Conservation (phyloP, 1,284 basidiomycete species). For the Tylopilus sp. region DNA sequence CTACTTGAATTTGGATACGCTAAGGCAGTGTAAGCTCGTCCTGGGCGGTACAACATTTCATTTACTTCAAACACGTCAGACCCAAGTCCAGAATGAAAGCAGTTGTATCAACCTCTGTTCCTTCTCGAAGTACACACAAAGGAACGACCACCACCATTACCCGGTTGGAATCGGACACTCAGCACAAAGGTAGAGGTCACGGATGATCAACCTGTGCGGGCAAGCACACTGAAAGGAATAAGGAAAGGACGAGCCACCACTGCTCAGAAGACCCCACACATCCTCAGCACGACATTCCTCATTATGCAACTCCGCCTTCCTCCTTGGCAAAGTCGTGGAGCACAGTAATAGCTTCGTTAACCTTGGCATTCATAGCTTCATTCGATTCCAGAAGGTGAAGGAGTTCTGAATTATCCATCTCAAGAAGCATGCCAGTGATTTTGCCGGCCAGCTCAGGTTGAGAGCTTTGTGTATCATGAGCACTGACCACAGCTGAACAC, state of each 20-base stretch:
- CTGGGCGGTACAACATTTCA: too few relatives aligned
- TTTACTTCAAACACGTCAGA: neutral
- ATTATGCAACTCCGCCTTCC: slow-evolving; percentile 28
- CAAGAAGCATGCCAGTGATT: slow-evolving; percentile 96
- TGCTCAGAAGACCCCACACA: slow-evolving; percentile 26
- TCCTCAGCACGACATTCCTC: slow-evolving; percentile 1
- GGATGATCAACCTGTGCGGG: slow-evolving; percentile 35
- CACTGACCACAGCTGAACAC: slow-evolving; percentile 8
- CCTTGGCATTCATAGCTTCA: slow-evolving; percentile 82
- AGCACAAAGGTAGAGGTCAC: slow-evolving; percentile 34
- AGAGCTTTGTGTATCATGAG: slow-evolving; percentile 39
- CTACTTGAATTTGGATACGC: too few relatives aligned
- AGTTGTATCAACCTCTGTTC: slow-evolving; percentile 57
- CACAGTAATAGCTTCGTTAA: slow-evolving; percentile 82
- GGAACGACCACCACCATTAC: slow-evolving; percentile 49
- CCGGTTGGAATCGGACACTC: slow-evolving; percentile 37
- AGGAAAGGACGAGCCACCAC: slow-evolving; percentile 34
- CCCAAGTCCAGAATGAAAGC: slow-evolving; percentile 16
- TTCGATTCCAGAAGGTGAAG: slow-evolving; percentile 79
- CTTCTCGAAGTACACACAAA: slow-evolving; percentile 55
- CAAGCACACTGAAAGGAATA: slow-evolving; percentile 17
- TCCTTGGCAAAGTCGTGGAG: slow-evolving; percentile 74
- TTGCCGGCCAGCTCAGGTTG: slow-evolving; percentile 92
- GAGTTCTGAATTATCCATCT: slow-evolving; percentile 95
- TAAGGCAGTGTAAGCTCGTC: too few relatives aligned